Percentiles rank a stretch among this genome's conserved stretches.
These are phyloP conservation scores for Penicillium fimorum DNA, from an alignment of 495 filamentous ascomycete species.

Conservation along the genomic window DNA sequence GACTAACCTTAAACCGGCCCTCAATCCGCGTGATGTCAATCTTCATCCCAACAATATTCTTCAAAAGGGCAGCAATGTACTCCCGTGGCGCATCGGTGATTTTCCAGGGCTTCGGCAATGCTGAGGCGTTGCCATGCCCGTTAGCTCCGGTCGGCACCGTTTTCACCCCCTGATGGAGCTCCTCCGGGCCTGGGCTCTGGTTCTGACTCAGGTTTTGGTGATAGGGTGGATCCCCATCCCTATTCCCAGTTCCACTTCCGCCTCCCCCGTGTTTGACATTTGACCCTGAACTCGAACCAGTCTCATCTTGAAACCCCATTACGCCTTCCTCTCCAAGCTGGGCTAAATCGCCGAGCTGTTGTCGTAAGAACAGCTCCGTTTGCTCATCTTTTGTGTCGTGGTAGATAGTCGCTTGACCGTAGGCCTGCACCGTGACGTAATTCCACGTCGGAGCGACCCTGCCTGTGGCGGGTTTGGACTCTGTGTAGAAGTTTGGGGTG, in stretches of 20 bases:
- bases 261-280: neutral
- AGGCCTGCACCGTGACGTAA: too few relatives aligned
- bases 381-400: too few relatives aligned
- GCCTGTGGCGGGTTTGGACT: too few relatives aligned
- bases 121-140: constrained; percentile 11
- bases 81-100: constrained; percentile 46
- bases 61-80: constrained; percentile 47
- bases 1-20: constrained; percentile 55
- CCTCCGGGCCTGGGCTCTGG: neutral
- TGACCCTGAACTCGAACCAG: neutral
- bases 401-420: too few relatives aligned
- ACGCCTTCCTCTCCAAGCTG: constrained; percentile 42
- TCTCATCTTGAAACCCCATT: constrained; percentile 39
- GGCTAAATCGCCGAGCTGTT: constrained; percentile 49
- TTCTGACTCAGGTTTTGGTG: neutral
- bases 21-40: constrained; percentile 44
- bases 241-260: neutral
- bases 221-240: neutral
- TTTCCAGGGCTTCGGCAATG: constrained; percentile 33
- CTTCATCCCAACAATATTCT: constrained; percentile 51
- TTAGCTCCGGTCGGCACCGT: neutral
- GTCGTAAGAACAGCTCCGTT: constrained; percentile 40
- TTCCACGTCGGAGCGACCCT: too few relatives aligned
- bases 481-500: too few relatives aligned
- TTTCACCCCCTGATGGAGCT: neutral